Evolutionary conservation across 768 basidiomycete species (phyloP).

Genomic region (Exidia glandulosa): DNA sequence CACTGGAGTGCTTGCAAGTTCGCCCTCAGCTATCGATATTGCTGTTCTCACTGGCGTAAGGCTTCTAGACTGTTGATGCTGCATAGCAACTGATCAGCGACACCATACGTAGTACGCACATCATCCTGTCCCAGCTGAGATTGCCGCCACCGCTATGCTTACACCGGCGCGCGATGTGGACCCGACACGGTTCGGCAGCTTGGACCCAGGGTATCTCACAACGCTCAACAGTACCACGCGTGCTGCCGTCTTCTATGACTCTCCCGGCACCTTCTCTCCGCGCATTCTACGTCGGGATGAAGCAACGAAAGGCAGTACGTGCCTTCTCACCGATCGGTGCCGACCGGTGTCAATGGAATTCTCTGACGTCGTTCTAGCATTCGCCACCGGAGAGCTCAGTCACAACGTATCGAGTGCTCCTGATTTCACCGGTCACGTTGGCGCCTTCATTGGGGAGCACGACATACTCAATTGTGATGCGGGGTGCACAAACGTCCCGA

Average conservation of each 20-base stretch:
- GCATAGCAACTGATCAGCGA: neutral
- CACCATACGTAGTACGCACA: neutral
- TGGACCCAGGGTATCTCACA: neutral
- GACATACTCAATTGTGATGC: neutral
- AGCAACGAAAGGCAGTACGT: neutral
- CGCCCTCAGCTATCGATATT: neutral
- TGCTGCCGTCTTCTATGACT: neutral
- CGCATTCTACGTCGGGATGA: neutral
- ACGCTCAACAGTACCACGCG: neutral
- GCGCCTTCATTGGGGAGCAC: neutral
- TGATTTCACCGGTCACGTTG: neutral
- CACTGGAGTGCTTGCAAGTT: neutral
- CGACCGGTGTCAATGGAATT: neutral
- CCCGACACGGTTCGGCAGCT: neutral
- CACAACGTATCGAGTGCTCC: neutral
- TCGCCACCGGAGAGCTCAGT: neutral
- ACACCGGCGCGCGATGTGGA: neutral
- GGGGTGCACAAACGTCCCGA: neutral
- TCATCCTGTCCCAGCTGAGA: neutral
- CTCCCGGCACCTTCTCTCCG: neutral
- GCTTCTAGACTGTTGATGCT: neutral
- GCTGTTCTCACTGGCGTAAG: neutral
- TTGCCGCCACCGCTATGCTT: neutral
- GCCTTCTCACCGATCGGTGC: too few relatives aligned
- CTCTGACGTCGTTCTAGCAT: neutral